Percentiles rank a stretch among this genome's conserved stretches.
Conservation (phyloP, 352 stramenopile genomes). For the Pythium plurisporium region DNA sequence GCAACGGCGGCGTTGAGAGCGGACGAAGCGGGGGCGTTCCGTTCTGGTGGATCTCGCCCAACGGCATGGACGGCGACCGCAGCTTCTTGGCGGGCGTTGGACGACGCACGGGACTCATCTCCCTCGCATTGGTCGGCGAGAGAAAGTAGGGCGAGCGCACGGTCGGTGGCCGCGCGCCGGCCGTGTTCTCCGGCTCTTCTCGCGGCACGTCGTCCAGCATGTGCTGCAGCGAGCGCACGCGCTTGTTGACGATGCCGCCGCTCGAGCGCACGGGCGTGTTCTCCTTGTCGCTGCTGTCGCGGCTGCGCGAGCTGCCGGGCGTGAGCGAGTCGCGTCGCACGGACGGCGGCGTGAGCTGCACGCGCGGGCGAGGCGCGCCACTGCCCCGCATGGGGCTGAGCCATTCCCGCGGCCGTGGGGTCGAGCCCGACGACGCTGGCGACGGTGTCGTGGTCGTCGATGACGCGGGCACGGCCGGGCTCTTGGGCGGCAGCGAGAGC, state of each 20-base stretch:
- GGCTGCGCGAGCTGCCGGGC: background rate
- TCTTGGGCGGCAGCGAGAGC: constrained; percentile 18
- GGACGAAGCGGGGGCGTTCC: constrained; percentile 6
- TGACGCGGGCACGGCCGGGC: constrained; percentile 6
- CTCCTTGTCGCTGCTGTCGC: constrained; percentile 15
- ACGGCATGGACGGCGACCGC: constrained; percentile 8
- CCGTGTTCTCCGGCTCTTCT: constrained; percentile 26
- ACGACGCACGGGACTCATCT: constrained; percentile 17
- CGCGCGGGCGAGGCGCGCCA: background rate
- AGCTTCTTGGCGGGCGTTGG: constrained; percentile 17
- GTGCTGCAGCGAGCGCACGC: constrained; percentile 69
- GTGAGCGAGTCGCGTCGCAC: constrained; percentile 12
- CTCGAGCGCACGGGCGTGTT: constrained; percentile 29
- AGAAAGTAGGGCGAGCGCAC: constrained; percentile 26
- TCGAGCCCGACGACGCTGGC: constrained; percentile 7
- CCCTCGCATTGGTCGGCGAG: constrained; percentile 16
- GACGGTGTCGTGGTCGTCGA: constrained; percentile 17
- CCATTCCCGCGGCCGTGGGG: constrained; percentile 48
- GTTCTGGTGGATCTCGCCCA: constrained; percentile 22
- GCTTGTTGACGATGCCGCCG: constrained; percentile 47
- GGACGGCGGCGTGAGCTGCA: constrained; percentile 18
- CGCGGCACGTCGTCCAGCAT: constrained; percentile 65
- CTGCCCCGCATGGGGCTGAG: constrained; percentile 44
- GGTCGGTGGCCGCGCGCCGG: constrained; percentile 9
- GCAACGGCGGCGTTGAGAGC: background rate